A percentile compares a stretch with the other conserved stretches of the same genome.
phyloP scores from a whole-genome alignment of 345 rosid species.

The Raphanus sativus region DNA sequence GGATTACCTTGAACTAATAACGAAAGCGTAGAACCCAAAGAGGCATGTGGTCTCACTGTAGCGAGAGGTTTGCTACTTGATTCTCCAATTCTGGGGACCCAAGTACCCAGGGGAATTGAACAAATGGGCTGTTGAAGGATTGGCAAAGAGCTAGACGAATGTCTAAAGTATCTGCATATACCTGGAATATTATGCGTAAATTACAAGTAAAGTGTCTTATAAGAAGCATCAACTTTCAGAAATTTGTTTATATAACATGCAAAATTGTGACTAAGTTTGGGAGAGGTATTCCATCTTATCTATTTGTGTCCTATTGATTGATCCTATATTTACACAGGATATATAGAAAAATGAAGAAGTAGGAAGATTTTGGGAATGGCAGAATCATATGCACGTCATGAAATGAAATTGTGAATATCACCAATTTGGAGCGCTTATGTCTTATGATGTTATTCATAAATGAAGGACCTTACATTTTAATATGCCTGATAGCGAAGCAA shows the following conservation, averaged over 20 bases:
- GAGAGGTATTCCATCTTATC: slow-evolving; percentile 15
- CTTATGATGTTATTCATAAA: slow-evolving; percentile 8
- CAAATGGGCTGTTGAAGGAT: slow-evolving; percentile 83
- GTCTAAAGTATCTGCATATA: slow-evolving; percentile 88
- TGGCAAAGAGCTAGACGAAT: slow-evolving; percentile 84
- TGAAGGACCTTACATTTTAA: slow-evolving; percentile 64
- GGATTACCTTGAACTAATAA: slow-evolving; percentile 70
- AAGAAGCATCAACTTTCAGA: slow-evolving; percentile 2
- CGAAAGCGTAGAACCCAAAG: slow-evolving; percentile 68
- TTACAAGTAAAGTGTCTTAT: slow-evolving; percentile 23
- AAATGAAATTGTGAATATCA: neutral
- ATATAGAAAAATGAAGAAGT: neutral
- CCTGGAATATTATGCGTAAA: slow-evolving; percentile 52
- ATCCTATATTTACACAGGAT: neutral
- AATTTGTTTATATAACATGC: neutral
- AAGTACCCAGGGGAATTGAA: slow-evolving; percentile 79
- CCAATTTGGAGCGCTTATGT: neutral
- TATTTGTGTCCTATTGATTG: neutral
- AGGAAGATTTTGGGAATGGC: neutral
- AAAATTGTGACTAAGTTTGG: slow-evolving; percentile 15
- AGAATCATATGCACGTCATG: neutral
- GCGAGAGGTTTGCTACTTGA: slow-evolving; percentile 59
- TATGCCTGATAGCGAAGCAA: slow-evolving; percentile 92
- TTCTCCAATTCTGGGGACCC: slow-evolving; percentile 94
- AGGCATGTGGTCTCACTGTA: slow-evolving; percentile 67